A percentile compares a stretch with the other conserved stretches of the same genome.
Conservation (phyloP, 2,329 filamentous ascomycete genomes). For the Penicillium oxalicum region DNA sequence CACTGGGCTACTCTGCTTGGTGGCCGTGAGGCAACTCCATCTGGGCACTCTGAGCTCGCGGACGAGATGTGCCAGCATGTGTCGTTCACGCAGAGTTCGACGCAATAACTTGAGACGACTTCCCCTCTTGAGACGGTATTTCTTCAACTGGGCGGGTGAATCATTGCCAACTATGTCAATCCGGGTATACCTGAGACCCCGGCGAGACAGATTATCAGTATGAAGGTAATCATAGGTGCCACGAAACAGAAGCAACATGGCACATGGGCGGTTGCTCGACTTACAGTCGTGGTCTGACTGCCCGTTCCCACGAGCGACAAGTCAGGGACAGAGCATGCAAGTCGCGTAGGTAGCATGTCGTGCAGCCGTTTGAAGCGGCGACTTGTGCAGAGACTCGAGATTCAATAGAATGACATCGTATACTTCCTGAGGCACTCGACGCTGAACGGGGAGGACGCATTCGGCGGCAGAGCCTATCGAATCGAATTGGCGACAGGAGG, state of each 20-base stretch:
- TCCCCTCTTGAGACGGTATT: conserved; percentile 45
- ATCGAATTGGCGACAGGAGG: conserved; percentile 34
- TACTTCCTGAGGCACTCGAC: conserved; percentile 48
- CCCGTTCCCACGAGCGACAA: conserved; percentile 52
- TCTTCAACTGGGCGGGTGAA: conserved; percentile 42
- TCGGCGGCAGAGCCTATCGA: conserved; percentile 33
- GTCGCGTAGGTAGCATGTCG: conserved; percentile 51
- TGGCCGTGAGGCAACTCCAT: conserved; percentile 40
- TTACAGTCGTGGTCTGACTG: conserved; percentile 48
- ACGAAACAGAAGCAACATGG: no score
- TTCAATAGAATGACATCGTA: conserved; percentile 51
- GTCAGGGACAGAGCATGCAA: conserved; percentile 49
- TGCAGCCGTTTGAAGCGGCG: conserved; percentile 40
- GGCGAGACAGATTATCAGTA: no score
- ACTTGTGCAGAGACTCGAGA: conserved; percentile 43
- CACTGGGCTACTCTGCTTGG: conserved; percentile 36
- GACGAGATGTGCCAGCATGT: conserved; percentile 47
- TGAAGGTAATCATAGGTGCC: not conserved
- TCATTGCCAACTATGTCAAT: conserved; percentile 47
- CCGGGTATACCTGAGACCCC: conserved; percentile 41
- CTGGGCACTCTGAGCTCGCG: conserved; percentile 50
- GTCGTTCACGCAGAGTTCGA: conserved; percentile 49
- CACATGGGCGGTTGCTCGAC: conserved; percentile 14
- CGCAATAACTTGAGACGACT: conserved; percentile 50
- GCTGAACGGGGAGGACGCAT: conserved; percentile 33